Evolutionary conservation across 2,329 filamentous ascomycete species (phyloP), one percentile per base, ranked within the genome.

Genomic region (Massarina eburnea): DNA sequence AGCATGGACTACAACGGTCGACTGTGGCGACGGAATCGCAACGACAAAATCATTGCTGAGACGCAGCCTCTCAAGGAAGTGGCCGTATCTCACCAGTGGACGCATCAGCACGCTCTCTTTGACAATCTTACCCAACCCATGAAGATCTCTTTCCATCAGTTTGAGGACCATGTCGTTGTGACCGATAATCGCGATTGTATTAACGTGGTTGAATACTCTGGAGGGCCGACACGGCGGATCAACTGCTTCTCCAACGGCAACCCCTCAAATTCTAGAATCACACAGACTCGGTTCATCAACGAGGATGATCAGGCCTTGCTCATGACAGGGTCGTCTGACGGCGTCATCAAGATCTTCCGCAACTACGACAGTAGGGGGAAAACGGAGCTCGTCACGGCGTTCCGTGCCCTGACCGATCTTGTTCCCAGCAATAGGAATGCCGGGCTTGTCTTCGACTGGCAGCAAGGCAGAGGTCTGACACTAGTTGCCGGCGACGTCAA

Each of bases 381-480:
- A 41, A 85, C 94, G 21, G 88, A 95, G 71, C 81, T 99, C 22
- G 91, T 95, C 3, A 91, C 92, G 1, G 83, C 90, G 15, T 97
- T 95, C 83, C 84, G 94, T 37, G 94, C 94, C 4, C 74, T 99
- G 48, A 95, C 90, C 10, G 90, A 99, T 71, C 87, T 97, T 66
- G 88, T 97, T 5, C 90, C 91, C 3, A 95, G 89, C 68, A 96
- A 92, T 61, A 87, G 91, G 62, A 95, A 96, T 68, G 91, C 91
- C 1, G 94, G 94, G 18, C 86, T 99, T 72, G 92, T 97, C 20
- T 95, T 97, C 66, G 92, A 99, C 69, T 99, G 94, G 94, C 92
- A 97, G 68, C 94, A 99, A 73, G 91, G 95, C n/a, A 89, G 90
- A 57, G 94, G 94, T 7, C 89, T 90, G 49, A 86, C 95, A 7